Evolutionary conservation across 1,139 yeast genomes (phyloP).

Genomic region (Keqinozyma sinolaborantium): DNA sequence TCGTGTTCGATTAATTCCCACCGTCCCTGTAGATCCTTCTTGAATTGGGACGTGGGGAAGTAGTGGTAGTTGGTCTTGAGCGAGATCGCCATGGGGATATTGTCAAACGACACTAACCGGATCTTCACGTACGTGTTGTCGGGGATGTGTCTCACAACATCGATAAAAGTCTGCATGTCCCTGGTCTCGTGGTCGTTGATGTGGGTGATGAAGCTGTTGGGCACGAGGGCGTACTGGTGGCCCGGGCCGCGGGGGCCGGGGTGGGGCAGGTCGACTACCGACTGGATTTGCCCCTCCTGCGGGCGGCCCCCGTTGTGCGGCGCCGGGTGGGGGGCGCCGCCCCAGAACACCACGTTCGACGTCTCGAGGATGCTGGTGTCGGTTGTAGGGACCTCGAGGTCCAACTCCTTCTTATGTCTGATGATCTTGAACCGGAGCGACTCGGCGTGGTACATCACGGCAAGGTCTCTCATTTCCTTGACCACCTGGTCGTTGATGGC

Average conservation of each 20-base stretch:
- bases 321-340: slow-evolving; percentile 66
- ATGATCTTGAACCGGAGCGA: slow-evolving; percentile 58
- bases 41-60: slow-evolving; percentile 76
- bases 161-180: slow-evolving; percentile 61
- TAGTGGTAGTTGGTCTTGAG: slow-evolving; percentile 87
- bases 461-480: slow-evolving; percentile 64
- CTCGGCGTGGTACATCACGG: slow-evolving; percentile 46
- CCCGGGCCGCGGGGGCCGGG: slow-evolving; percentile 84
- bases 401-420: slow-evolving; percentile 48
- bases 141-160: slow-evolving; percentile 61
- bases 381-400: slow-evolving; percentile 61
- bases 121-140: slow-evolving; percentile 80
- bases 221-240: slow-evolving; percentile 72
- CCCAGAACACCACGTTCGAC: slow-evolving; percentile 69
- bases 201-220: slow-evolving; percentile 84
- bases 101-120: slow-evolving; percentile 79
- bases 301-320: slow-evolving; percentile 57
- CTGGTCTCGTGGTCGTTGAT: slow-evolving; percentile 76
- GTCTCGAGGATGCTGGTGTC: slow-evolving; percentile 58
- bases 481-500: slow-evolving; percentile 65
- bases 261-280: slow-evolving; percentile 73
- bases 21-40: slow-evolving; percentile 40
- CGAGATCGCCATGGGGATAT: slow-evolving; percentile 80
- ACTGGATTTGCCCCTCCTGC: slow-evolving; percentile 74
- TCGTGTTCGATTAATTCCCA: slow-evolving; percentile 55